These are phyloP conservation scores for Hirschioporus abietinus DNA, from an alignment of 768 basidiomycete genomes.

Conservation along the genomic window DNA sequence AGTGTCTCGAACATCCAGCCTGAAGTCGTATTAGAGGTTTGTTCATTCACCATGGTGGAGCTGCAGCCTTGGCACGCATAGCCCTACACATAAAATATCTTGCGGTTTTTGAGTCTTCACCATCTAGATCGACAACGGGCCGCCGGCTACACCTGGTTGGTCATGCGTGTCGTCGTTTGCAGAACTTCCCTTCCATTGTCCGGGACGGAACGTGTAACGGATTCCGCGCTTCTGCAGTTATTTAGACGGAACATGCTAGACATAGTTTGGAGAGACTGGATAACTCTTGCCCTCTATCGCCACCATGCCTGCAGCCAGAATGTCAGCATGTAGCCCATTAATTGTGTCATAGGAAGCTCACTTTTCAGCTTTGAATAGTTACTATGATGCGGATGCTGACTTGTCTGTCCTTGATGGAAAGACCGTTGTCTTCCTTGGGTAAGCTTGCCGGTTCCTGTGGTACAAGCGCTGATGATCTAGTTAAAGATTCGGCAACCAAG, in stretches of 20 bases:
- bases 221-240: neutral
- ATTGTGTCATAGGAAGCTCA: neutral
- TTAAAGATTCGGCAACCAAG: constrained; percentile 57
- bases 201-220: neutral
- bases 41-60: neutral
- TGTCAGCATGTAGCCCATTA: constrained; percentile 31
- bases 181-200: neutral
- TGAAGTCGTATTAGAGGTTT: no score
- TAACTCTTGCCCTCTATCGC: neutral
- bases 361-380: constrained; percentile 28
- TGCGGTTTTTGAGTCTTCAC: neutral
- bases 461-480: neutral
- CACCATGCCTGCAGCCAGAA: constrained; percentile 42
- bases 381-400: constrained; percentile 61
- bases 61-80: neutral
- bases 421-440: constrained; percentile 59
- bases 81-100: neutral
- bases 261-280: neutral
- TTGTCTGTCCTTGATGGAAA: constrained; percentile 39
- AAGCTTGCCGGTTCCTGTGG: constrained; percentile 10
- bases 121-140: neutral
- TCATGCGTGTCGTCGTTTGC: neutral
- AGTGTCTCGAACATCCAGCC: no score
- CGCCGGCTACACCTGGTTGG: neutral
- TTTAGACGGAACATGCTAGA: neutral